These are phyloP conservation scores for Quambalaria eucalypti DNA, from an alignment of 1,284 basidiomycete species.

Conservation along the genomic window DNA sequence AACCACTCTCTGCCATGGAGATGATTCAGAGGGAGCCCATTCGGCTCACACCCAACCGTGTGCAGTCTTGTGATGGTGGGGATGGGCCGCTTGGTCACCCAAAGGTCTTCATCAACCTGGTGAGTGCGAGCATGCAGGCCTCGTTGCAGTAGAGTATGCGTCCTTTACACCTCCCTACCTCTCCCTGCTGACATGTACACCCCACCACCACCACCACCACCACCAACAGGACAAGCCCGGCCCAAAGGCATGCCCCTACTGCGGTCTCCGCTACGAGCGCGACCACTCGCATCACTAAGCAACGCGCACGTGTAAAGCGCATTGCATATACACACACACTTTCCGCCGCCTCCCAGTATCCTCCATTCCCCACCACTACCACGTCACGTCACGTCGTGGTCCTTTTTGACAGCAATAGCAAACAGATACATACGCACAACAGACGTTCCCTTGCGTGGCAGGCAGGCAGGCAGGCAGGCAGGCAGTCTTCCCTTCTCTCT, in stretches of 20 bases:
- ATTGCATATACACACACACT: no score
- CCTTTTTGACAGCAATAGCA: no score
- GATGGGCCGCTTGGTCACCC: slow-evolving; percentile 76
- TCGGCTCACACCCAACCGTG: slow-evolving; percentile 66
- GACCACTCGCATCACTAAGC: no score
- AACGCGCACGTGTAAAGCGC: no score
- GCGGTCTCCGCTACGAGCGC: slow-evolving; percentile 8
- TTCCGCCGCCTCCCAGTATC: no score
- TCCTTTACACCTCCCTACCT: not conserved
- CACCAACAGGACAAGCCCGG: slow-evolving; percentile 47
- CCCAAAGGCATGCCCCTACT: slow-evolving; percentile 40
- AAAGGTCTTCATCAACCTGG: slow-evolving; percentile 86
- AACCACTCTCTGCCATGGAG: slow-evolving; percentile 82
- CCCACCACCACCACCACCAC: not conserved
- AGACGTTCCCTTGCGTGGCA: no score
- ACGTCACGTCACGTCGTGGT: no score
- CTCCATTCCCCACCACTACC: no score
- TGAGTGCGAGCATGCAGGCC: not conserved
- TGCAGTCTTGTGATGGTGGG: slow-evolving; percentile 77
- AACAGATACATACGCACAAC: no score
- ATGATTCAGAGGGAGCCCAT: slow-evolving; percentile 78
- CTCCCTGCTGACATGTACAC: not conserved
- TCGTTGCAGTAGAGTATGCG: not conserved
- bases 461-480: no score
- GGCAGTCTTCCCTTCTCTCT: no score